Percentiles rank a stretch among this genome's conserved stretches.
These are phyloP conservation scores for Lasiodiplodia hormozganensis DNA, from an alignment of 2,329 filamentous ascomycete species.

Conservation along the genomic window DNA sequence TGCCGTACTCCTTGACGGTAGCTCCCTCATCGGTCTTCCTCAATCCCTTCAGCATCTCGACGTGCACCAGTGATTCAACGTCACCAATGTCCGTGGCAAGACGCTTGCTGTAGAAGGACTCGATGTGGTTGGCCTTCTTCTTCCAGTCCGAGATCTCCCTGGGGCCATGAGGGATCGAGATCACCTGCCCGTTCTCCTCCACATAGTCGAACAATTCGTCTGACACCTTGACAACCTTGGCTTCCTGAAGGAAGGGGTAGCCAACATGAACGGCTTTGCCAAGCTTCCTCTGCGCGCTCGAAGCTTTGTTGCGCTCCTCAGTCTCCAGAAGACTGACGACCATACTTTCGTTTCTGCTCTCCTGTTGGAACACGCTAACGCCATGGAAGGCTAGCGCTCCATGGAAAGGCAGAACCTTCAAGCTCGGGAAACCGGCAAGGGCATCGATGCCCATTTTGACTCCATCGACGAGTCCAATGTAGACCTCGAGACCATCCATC, in stretches of 20 bases:
- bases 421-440: constrained; percentile 90
- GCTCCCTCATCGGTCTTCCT: constrained; percentile 90
- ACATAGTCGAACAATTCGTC: constrained; percentile 93
- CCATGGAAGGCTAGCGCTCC: constrained; percentile 85
- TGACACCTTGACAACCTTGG: constrained; percentile 84
- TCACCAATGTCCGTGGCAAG: constrained; percentile 85
- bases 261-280: constrained; percentile 89
- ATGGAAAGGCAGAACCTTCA: constrained; percentile 84
- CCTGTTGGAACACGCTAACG: constrained; percentile 93
- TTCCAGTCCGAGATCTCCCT: constrained; percentile 82
- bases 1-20: constrained; percentile 89
- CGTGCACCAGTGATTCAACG: constrained; percentile 88
- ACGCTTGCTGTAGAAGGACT: constrained; percentile 87
- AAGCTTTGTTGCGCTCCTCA: constrained; percentile 72
- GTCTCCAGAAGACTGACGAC: constrained; percentile 82
- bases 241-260: constrained; percentile 95
- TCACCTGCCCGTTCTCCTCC: constrained; percentile 70
- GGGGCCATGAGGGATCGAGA: constrained; percentile 73
- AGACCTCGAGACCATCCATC: constrained; percentile 86
- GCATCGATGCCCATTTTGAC: constrained; percentile 82
- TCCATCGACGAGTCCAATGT: constrained; percentile 82
- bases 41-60: constrained; percentile 92
- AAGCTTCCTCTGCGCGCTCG: constrained; percentile 78
- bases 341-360: constrained; percentile 97
- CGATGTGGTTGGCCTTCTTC: constrained; percentile 82